Conservation (phyloP, 371 early-diverging fungal genomes). For the Coemansia sp. region DNA sequence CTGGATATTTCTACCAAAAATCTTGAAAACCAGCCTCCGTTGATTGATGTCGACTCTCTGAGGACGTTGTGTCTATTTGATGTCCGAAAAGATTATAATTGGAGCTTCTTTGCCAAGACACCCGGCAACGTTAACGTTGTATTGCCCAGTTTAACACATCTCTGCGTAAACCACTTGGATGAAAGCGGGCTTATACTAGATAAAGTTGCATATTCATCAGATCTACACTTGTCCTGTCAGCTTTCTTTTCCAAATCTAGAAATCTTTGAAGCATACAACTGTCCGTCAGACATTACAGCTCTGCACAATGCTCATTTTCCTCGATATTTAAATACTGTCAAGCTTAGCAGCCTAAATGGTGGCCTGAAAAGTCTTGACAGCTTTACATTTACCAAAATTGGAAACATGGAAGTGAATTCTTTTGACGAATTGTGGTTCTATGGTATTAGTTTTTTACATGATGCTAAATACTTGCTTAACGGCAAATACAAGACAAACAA, state of each 20-base stretch:
- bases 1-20: not conserved
- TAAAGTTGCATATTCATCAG: not conserved
- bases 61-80: not conserved
- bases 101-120: conserved; percentile 2
- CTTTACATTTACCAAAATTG: conserved; percentile 1
- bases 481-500: not conserved
- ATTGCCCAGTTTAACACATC: not conserved
- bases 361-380: not conserved
- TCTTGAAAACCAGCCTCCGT: not conserved
- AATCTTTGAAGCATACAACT: not conserved
- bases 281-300: not conserved
- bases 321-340: not conserved
- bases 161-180: not conserved
- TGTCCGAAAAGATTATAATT: not conserved
- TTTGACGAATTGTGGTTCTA: not conserved
- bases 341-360: not conserved
- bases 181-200: not conserved
- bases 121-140: not conserved
- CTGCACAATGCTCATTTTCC: not conserved
- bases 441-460: not conserved
- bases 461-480: not conserved
- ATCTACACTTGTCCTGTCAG: not conserved
- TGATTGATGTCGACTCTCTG: not conserved
- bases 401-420: not conserved
- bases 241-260: not conserved